These are phyloP conservation scores for Paraphaeosphaeria minitans DNA, from an alignment of 2,329 filamentous ascomycete species.

Conservation along the genomic window DNA sequence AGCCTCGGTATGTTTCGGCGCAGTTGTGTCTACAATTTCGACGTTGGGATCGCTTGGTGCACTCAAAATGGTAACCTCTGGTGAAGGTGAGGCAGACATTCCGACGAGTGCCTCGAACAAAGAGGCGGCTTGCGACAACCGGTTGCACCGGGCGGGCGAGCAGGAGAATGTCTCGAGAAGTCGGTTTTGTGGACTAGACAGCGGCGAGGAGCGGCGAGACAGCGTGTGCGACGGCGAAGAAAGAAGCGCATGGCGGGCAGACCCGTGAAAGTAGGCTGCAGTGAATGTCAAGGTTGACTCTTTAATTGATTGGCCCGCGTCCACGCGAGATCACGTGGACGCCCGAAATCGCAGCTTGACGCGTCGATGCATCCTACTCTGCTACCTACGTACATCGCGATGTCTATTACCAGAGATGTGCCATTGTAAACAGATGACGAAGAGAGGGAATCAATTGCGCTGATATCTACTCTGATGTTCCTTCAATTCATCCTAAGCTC, in stretches of 20 bases:
- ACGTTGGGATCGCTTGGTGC: not conserved
- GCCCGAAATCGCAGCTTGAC: not conserved
- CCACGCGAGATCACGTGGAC: conserved; percentile 12
- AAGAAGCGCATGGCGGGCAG: not conserved
- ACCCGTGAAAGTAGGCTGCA: not conserved
- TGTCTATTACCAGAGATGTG: no score
- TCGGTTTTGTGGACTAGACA: not conserved
- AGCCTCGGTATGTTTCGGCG: conserved; percentile 11
- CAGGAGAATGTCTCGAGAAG: no score
- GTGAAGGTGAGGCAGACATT: conserved; percentile 6
- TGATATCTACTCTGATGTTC: not conserved
- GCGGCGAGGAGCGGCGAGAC: not conserved
- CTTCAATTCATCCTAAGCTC: not conserved
- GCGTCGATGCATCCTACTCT: not conserved
- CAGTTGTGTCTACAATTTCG: conserved; percentile 14
- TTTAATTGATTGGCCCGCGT: no score
- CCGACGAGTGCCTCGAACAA: not conserved
- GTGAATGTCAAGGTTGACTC: conserved; percentile 4
- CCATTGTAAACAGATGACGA: no score
- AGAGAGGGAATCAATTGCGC: no score
- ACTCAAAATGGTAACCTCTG: not conserved
- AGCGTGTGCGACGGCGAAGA: not conserved
- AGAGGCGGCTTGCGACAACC: not conserved
- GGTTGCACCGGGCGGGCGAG: not conserved
- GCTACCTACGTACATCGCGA: no score